Percentiles rank a stretch among this genome's conserved stretches.
These are phyloP conservation scores for Candida germanica DNA, from an alignment of 805 yeast species.

Conservation along the genomic window DNA sequence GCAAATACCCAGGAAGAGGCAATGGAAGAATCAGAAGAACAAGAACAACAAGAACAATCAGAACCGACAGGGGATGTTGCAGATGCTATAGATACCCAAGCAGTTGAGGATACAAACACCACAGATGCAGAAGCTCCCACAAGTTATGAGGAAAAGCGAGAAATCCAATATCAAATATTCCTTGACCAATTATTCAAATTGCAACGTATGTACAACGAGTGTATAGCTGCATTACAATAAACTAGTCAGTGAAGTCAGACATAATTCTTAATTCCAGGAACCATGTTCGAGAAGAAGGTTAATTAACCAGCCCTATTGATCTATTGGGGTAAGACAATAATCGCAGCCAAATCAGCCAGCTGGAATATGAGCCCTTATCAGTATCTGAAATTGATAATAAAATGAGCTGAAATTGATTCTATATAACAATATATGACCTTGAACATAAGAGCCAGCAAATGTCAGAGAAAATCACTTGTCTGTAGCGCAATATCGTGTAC, in stretches of 20 bases:
- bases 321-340: too few species aligned
- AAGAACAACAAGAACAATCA: not conserved
- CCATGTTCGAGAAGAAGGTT: not conserved
- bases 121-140: not conserved
- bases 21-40: not conserved
- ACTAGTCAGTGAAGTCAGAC: not conserved
- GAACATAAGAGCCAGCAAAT: too few species aligned
- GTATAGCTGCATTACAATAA: not conserved
- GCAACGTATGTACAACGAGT: slow-evolving; percentile 5
- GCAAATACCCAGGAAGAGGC: not conserved
- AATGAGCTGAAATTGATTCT: too few species aligned
- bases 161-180: slow-evolving; percentile 12
- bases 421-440: too few species aligned
- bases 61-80: not conserved
- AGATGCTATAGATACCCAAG: not conserved
- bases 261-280: not conserved
- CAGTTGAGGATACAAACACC: not conserved
- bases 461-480: too few species aligned
- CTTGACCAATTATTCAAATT: slow-evolving; percentile 9
- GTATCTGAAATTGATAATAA: too few species aligned
- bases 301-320: not conserved
- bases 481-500: too few species aligned
- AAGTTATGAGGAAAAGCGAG: slow-evolving; percentile 5
- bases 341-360: too few species aligned
- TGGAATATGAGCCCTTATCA: too few species aligned